A percentile compares a stretch with the other conserved stretches of the same genome.
Conservation (phyloP, 2,329 filamentous ascomycete genomes). For the Penicillium sp. region DNA sequence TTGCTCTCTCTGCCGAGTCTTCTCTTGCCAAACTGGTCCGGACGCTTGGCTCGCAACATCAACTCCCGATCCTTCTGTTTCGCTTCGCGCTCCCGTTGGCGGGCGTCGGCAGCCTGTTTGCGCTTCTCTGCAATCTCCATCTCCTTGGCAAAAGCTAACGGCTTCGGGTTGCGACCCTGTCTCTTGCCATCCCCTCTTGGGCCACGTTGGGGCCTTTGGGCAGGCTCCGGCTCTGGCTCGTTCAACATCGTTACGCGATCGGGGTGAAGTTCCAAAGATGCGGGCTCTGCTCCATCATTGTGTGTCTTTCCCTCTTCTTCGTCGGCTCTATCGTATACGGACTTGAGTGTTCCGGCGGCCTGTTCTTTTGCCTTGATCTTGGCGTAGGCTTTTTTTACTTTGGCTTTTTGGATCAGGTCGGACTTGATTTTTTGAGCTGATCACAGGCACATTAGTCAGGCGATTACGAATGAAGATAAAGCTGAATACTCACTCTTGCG, state of each 20-base stretch:
- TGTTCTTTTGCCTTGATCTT: constrained; percentile 69
- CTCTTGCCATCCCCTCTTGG: constrained; percentile 24
- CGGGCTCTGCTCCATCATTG: constrained; percentile 26
- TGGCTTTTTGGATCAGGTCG: constrained; percentile 83
- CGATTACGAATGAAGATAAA: neutral
- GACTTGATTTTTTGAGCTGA: constrained; percentile 84
- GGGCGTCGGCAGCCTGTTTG: constrained; percentile 57
- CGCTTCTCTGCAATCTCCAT: constrained; percentile 62
- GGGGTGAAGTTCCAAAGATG: constrained; percentile 55
- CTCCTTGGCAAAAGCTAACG: constrained; percentile 60
- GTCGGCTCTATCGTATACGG: constrained; percentile 30
- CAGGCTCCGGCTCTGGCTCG: constrained; percentile 31
- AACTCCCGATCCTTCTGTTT: constrained; percentile 67
- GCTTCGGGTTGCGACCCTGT: constrained; percentile 39
- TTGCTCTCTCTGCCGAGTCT: constrained; percentile 78
- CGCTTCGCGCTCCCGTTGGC: constrained; percentile 60
- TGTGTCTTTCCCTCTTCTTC: constrained; percentile 26
- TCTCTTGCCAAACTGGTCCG: constrained; percentile 65
- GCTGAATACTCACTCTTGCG: constrained; percentile 59
- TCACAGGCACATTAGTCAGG: neutral
- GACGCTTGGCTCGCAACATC: constrained; percentile 58
- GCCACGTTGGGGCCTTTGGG: constrained; percentile 17
- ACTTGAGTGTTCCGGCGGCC: constrained; percentile 29
- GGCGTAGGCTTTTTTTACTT: constrained; percentile 86
- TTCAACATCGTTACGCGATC: constrained; percentile 58